Evolutionary conservation across 2,329 filamentous ascomycete genomes (phyloP).

Genomic region (Tolypocladium capitatum): DNA sequence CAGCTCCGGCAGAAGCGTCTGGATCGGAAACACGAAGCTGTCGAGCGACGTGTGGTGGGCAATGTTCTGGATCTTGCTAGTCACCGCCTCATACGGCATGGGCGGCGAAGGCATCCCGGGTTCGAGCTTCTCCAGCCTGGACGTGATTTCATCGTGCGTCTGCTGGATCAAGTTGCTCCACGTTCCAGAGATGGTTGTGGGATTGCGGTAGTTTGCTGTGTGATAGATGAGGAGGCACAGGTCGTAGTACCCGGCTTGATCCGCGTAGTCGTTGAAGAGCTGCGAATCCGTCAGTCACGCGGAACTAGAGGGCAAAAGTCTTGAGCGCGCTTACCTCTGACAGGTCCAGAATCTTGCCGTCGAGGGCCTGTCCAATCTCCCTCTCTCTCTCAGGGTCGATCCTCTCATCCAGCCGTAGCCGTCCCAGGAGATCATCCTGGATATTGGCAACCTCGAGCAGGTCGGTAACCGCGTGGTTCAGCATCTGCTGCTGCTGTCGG

Average conservation of each 20-base stretch:
- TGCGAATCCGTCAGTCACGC: conserved; percentile 22
- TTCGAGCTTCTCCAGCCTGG: conserved; percentile 29
- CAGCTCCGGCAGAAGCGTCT: conserved; percentile 45
- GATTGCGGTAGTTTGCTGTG: conserved; percentile 78
- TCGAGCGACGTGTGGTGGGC: conserved; percentile 51
- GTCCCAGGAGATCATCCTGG: conserved; percentile 78
- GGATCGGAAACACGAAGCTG: conserved; percentile 53
- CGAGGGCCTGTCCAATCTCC: conserved; percentile 53
- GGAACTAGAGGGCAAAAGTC: not conserved
- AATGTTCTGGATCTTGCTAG: conserved; percentile 49
- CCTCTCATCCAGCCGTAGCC: conserved; percentile 59
- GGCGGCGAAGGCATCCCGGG: conserved; percentile 24
- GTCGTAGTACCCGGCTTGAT: conserved; percentile 86
- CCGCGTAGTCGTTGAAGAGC: conserved; percentile 89
- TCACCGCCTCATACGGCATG: conserved; percentile 58
- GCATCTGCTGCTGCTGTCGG: conserved; percentile 68
- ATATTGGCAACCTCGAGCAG: conserved; percentile 88
- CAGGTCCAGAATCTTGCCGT: conserved; percentile 65
- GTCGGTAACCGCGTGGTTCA: conserved; percentile 74
- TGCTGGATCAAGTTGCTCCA: conserved; percentile 74
- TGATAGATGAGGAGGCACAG: conserved; percentile 88
- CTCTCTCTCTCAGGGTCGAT: conserved; percentile 49
- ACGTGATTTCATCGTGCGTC: conserved; percentile 45
- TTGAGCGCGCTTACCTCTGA: conserved; percentile 50
- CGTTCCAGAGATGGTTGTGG: conserved; percentile 68